These are phyloP conservation scores for Penicillium sclerotiorum DNA, from an alignment of 2,329 filamentous ascomycete species.

Conservation along the genomic window DNA sequence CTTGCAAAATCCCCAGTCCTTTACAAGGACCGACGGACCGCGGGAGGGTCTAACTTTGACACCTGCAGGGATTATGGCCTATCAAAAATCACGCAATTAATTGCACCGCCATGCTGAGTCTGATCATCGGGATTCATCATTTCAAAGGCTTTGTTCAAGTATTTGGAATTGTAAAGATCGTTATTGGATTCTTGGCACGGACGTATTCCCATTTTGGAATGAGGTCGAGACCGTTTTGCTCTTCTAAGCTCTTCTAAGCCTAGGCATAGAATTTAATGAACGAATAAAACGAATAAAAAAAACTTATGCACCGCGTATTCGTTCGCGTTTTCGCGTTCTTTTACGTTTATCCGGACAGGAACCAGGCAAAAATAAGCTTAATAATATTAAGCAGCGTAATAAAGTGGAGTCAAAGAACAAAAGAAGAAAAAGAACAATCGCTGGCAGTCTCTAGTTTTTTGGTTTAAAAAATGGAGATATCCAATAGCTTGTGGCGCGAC, in stretches of 20 bases:
- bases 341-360: neutral
- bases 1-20: no score
- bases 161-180: no score
- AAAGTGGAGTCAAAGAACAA: constrained; percentile 1
- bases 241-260: no score
- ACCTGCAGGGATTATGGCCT: neutral
- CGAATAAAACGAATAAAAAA: neutral
- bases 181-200: constrained; percentile 3
- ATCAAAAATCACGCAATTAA: neutral
- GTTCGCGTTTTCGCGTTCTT: neutral
- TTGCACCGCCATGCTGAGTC: neutral
- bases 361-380: constrained; percentile 5
- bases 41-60: neutral
- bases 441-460: no score
- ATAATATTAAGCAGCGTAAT: neutral
- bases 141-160: neutral
- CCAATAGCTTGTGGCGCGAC: neutral
- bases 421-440: constrained; percentile 1
- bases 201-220: neutral
- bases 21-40: neutral
- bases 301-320: neutral
- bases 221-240: neutral
- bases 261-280: neutral
- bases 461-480: no score
- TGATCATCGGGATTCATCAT: neutral